A percentile compares a stretch with the other conserved stretches of the same genome.
Conservation (phyloP, 2,329 filamentous ascomycete species). For the Talaromyces sp. region DNA sequence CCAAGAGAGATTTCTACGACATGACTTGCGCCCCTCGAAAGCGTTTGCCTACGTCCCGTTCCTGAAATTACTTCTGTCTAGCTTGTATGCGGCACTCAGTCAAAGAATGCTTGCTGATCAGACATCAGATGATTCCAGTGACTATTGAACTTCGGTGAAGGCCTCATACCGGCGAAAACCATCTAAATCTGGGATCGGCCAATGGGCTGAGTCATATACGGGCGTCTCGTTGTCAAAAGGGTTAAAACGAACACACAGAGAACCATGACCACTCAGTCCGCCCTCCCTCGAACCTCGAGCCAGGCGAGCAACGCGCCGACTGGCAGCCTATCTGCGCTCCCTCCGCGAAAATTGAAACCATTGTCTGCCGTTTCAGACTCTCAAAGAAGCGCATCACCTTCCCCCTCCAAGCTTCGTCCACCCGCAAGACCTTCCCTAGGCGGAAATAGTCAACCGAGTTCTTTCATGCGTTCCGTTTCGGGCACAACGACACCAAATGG, state of each 20-base stretch:
- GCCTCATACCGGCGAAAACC: neutral
- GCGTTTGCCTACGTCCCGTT: neutral
- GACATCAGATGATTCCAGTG: constrained; percentile 7
- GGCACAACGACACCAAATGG: constrained; percentile 51
- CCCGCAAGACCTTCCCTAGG: constrained; percentile 51
- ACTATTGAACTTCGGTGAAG: constrained; percentile 6
- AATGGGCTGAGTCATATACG: constrained; percentile 5
- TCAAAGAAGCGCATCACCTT: constrained; percentile 43
- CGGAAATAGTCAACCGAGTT: constrained; percentile 47
- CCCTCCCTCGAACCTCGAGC: constrained; percentile 63
- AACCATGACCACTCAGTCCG: constrained; percentile 45
- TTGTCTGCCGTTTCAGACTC: constrained; percentile 48
- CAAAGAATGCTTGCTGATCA: constrained; percentile 1
- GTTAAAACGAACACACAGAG: neutral
- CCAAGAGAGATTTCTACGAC: neutral
- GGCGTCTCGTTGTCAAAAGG: neutral
- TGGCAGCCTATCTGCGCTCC: constrained; percentile 68
- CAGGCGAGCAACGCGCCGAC: constrained; percentile 63
- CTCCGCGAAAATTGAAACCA: constrained; percentile 67
- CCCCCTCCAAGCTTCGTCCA: constrained; percentile 55
- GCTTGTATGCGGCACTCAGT: neutral
- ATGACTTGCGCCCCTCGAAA: neutral
- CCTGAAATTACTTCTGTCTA: neutral
- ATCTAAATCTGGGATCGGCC: neutral
- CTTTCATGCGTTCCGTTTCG: constrained; percentile 54